phyloP scores from a whole-genome alignment of 768 basidiomycete species.

The Pulveroboletus sp. region DNA sequence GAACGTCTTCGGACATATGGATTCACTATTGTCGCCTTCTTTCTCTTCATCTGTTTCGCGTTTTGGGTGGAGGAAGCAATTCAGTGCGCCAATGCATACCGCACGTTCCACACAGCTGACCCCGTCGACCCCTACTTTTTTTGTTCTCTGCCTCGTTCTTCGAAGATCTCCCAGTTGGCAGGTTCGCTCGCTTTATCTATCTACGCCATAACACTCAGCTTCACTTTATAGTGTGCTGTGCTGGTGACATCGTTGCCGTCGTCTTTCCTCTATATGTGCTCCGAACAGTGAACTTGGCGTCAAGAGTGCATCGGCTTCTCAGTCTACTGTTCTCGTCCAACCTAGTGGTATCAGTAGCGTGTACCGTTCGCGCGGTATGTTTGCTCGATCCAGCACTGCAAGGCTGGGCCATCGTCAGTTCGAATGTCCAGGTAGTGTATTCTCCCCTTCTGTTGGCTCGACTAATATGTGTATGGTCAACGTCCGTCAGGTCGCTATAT shows the following conservation, averaged over 20 bases:
- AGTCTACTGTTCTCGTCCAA: conserved; percentile 7
- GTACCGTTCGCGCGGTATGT: neutral
- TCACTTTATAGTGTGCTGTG: neutral
- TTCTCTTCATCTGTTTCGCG: conserved; percentile 5
- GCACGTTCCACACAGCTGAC: neutral
- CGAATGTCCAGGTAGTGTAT: conserved; percentile 8
- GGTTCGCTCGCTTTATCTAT: neutral
- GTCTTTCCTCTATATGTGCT: conserved; percentile 10
- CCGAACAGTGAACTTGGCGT: neutral
- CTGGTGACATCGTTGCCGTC: neutral
- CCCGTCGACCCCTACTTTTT: neutral
- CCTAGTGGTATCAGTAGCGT: neutral
- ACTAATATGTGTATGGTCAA: neutral
- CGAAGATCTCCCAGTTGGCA: conserved; percentile 2
- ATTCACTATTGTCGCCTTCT: conserved; percentile 6
- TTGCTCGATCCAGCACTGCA: neutral
- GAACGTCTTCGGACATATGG: conserved; percentile 10
- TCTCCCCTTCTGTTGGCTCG: neutral
- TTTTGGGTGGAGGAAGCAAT: conserved; percentile 3
- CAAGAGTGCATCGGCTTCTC: conserved; percentile 5
- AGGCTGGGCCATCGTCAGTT: neutral
- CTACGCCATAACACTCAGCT: neutral
- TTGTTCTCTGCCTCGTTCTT: neutral
- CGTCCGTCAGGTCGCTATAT: conserved; percentile 11
- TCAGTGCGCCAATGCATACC: neutral